Evolutionary conservation across 345 rosid genomes (phyloP).

Genomic region (Aquilaria yunnanensis): DNA sequence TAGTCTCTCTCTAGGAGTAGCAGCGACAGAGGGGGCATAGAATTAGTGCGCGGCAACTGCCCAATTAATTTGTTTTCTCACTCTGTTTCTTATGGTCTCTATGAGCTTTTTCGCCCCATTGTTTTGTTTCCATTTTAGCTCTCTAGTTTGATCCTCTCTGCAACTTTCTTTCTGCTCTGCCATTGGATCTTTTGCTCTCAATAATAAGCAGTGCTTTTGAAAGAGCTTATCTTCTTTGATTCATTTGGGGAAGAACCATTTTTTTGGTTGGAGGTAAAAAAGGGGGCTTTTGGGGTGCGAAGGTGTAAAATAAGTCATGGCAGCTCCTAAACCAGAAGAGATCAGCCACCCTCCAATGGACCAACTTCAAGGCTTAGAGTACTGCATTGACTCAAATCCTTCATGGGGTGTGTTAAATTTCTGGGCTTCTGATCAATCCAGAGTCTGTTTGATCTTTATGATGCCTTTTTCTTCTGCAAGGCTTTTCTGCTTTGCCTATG

Average conservation of each 20-base stretch:
- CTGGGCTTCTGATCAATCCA: neutral
- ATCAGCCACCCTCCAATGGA: constrained; percentile 89
- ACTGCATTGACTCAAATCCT: constrained; percentile 97
- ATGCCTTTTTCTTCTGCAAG: neutral
- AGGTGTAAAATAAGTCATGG: constrained; percentile 34
- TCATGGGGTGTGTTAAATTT: constrained; percentile 68
- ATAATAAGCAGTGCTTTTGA: no score
- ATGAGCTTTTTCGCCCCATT: no score
- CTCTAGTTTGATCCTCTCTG: no score
- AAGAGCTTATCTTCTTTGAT: constrained; percentile 16
- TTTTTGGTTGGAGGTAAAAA: constrained; percentile 9
- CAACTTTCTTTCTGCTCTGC: no score
- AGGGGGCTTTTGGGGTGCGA: neutral
- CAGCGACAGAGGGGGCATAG: no score
- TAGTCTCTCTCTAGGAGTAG: no score
- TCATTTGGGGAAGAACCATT: constrained; percentile 23
- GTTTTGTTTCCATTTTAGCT: no score
- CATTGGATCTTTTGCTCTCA: no score
- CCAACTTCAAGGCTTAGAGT: constrained; percentile 98
- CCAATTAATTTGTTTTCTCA: no score
- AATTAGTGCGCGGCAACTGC: no score
- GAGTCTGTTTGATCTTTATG: neutral
- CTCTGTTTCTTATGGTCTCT: no score
- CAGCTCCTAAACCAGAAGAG: constrained; percentile 86
- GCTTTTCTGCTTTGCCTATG: neutral